Evolutionary conservation across 257 asterid genomes (phyloP).

Genomic region (Salvia hispanica): DNA sequence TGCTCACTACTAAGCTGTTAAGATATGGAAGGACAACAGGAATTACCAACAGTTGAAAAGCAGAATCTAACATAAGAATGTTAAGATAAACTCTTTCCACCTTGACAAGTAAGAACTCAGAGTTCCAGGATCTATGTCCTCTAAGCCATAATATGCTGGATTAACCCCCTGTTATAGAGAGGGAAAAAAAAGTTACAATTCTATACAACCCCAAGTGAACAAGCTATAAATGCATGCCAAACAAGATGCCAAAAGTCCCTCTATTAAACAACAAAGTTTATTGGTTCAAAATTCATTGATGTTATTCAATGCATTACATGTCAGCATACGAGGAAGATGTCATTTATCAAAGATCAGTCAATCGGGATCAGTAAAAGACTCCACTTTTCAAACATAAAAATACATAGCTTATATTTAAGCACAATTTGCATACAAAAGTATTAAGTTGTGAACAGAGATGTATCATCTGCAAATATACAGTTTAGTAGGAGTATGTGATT

Average conservation of each 20-base stretch:
- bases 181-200: conserved; percentile 11
- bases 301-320: conserved; percentile 10
- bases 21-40: conserved; percentile 20
- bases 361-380: neutral
- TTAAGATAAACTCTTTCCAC: conserved; percentile 39
- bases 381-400: conserved; percentile 25
- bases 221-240: conserved; percentile 7
- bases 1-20: conserved; percentile 71
- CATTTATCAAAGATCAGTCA: conserved; percentile 14
- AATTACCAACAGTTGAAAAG: conserved; percentile 27
- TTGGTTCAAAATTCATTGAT: neutral
- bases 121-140: conserved; percentile 74
- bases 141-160: conserved; percentile 93
- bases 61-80: conserved; percentile 27
- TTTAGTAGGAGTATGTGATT: neutral
- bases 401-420: neutral
- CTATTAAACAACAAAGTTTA: neutral
- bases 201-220: conserved; percentile 15
- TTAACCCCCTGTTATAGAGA: conserved; percentile 65
- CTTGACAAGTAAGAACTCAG: conserved; percentile 88
- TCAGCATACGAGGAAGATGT: conserved; percentile 18
- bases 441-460: neutral
- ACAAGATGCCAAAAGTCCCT: neutral
- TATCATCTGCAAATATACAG: neutral
- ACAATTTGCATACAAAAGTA: neutral